Evolutionary conservation across 352 stramenopile genomes (phyloP).

Genomic region (Pseudoperonospora humuli): DNA sequence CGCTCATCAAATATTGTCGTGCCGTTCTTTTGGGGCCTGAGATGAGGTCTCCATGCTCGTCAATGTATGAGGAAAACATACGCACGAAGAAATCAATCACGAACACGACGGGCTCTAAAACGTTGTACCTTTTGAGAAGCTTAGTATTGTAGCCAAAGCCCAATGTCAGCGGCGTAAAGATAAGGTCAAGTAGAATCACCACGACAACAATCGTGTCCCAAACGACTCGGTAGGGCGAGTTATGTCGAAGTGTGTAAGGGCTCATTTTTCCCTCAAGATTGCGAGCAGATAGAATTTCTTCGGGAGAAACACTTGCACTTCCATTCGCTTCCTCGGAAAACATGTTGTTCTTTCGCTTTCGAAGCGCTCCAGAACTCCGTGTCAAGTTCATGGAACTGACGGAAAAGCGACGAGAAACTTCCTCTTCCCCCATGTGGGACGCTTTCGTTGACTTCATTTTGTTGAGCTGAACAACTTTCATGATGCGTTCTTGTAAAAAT

Average conservation of each 20-base stretch:
- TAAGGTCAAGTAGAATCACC: conserved; percentile 43
- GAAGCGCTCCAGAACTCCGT: background rate
- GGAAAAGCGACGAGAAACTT: conserved; percentile 40
- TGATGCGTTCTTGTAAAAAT: conserved; percentile 8
- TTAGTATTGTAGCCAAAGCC: conserved; percentile 37
- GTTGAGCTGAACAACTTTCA: conserved; percentile 18
- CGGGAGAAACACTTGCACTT: conserved; percentile 16
- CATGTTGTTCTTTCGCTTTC: conserved; percentile 20
- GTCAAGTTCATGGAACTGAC: conserved; percentile 31
- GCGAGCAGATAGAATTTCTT: conserved; percentile 34
- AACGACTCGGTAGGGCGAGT: conserved; percentile 26
- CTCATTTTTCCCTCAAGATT: conserved; percentile 25
- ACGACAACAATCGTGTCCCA: conserved; percentile 52
- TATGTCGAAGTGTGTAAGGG: conserved; percentile 41
- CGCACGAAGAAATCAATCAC: conserved; percentile 48
- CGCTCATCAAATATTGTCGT: conserved; percentile 42
- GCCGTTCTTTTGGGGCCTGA: conserved; percentile 37
- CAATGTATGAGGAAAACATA: conserved; percentile 47
- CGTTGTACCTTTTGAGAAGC: conserved; percentile 27
- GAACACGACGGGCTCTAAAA: conserved; percentile 35
- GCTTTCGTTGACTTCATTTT: conserved; percentile 5
- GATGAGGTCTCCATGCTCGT: conserved; percentile 41
- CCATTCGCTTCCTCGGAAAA: conserved; percentile 14
- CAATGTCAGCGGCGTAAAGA: conserved; percentile 47
- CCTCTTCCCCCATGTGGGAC: conserved; percentile 3